Base-by-base conservation (phyloP, 164 flowering plant genomes). In the Umbilicus rupestris region DNA sequence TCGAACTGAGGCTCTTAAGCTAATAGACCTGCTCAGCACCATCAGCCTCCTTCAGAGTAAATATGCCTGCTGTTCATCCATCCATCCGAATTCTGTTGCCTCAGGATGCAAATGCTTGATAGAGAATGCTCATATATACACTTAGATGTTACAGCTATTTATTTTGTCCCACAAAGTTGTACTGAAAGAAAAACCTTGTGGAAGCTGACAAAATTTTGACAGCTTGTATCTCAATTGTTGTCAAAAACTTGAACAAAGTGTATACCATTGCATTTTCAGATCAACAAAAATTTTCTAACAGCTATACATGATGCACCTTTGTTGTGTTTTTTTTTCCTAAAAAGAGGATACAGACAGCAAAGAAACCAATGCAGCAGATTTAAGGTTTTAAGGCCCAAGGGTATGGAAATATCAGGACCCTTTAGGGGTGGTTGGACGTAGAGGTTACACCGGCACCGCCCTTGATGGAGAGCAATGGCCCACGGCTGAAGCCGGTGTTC, bases 381-480 rank as follows among this genome's bases (percentile, higher is more conserved):
- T 55, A 26, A 52, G 30, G 11, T 52, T 52, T 12, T 26, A 11
- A 52, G 59, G 16, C 26, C 60, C 33, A 55, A 55, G 33, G 1
- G 22, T 28, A 19, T 55, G 60, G 2, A 3, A 55, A 28, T 28
- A 55, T 52, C 14, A 15, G 7, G 60, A 28, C 1, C 4, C 2
- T 10, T 28, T 55, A 55, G 33, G 17, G 3, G 10, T 28, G 19
- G 7, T n/a, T 55, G 60, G 65, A n/a, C 2, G 44, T n/a, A 35
- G 65, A 41, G 11, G 45, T 41, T 39, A 37, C 65, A 37, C 65
- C 65, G 1, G 45, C 45, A 22, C 44, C 44, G 4, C 45, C 65
- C 35, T 33, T 63, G 29, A 63, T 63, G 8, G 65, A 63, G 12
- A 63, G 42, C 42, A 26, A 9, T 63, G 42, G 45, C 28, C 29